Percentiles rank a stretch among this genome's conserved stretches.
These are phyloP conservation scores for Schizonepeta tenuifolia DNA, from an alignment of 257 asterid species.

Conservation along the genomic window DNA sequence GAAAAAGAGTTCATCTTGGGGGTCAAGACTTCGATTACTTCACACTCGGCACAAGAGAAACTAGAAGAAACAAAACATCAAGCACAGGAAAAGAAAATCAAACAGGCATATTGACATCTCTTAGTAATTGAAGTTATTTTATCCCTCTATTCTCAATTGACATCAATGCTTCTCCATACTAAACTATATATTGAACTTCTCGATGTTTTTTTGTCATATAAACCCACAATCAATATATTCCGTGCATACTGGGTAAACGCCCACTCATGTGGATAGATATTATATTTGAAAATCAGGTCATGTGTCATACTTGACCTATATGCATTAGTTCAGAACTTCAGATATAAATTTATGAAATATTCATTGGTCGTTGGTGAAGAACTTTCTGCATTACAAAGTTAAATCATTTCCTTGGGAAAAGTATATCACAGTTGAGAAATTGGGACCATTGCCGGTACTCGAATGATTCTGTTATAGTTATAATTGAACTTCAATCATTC, in stretches of 20 bases:
- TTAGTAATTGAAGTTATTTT: too few relatives aligned
- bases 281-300: too few relatives aligned
- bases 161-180: too few relatives aligned
- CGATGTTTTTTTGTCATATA: too few relatives aligned
- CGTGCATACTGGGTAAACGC: too few relatives aligned
- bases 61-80: neutral
- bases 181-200: too few relatives aligned
- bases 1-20: neutral
- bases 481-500: constrained; percentile 10
- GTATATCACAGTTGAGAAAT: neutral
- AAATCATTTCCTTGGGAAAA: neutral
- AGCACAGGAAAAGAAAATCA: constrained; percentile 1
- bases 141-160: too few relatives aligned
- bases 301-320: too few relatives aligned
- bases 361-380: neutral
- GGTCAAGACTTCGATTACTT: neutral
- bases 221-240: too few relatives aligned
- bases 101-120: neutral
- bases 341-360: too few relatives aligned
- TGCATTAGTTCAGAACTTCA: too few relatives aligned
- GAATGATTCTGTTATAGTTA: constrained; percentile 1
- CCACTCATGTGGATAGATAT: too few relatives aligned
- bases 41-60: neutral
- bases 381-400: neutral
- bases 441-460: neutral